A percentile compares a stretch with the other conserved stretches of the same genome.
These are phyloP conservation scores for Brettanomyces custersianus DNA, from an alignment of 805 yeast species.

Conservation along the genomic window DNA sequence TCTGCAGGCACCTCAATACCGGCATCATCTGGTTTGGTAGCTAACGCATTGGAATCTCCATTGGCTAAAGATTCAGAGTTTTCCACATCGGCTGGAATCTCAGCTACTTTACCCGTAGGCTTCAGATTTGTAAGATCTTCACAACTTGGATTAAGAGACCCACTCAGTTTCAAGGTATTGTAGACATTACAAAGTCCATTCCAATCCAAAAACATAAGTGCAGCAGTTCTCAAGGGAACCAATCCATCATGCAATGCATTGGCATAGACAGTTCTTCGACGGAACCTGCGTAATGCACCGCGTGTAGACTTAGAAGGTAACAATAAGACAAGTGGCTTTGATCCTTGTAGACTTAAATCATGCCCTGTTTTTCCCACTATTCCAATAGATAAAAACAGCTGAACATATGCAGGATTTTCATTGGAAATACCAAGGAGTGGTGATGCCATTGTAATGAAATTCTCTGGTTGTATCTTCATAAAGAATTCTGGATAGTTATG, in stretches of 20 bases:
- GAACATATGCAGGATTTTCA: slow-evolving; percentile 82
- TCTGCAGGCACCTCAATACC: slow-evolving; percentile 1
- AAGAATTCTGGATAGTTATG: slow-evolving; percentile 67
- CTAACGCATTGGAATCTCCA: neutral
- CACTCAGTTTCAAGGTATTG: slow-evolving; percentile 13
- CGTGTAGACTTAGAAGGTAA: slow-evolving; percentile 74
- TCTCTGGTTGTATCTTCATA: slow-evolving; percentile 54
- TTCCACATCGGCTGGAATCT: slow-evolving; percentile 23
- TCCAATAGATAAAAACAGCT: slow-evolving; percentile 78
- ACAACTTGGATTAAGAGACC: slow-evolving; percentile 7
- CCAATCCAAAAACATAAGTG: slow-evolving; percentile 81
- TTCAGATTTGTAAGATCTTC: neutral
- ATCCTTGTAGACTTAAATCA: slow-evolving; percentile 60
- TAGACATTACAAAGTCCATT: slow-evolving; percentile 51
- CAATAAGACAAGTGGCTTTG: slow-evolving; percentile 61
- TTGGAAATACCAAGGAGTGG: slow-evolving; percentile 83
- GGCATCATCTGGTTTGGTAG: neutral
- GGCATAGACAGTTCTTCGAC: slow-evolving; percentile 75
- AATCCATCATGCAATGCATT: slow-evolving; percentile 91
- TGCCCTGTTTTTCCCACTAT: slow-evolving; percentile 89
- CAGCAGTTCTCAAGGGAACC: slow-evolving; percentile 87
- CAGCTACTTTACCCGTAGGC: slow-evolving; percentile 14
- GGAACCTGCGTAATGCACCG: slow-evolving; percentile 50
- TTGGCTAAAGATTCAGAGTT: slow-evolving; percentile 2
- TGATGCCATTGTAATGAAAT: slow-evolving; percentile 76